Conservation (phyloP, 371 early-diverging fungal genomes). For the Lichtheimia ramosa region DNA sequence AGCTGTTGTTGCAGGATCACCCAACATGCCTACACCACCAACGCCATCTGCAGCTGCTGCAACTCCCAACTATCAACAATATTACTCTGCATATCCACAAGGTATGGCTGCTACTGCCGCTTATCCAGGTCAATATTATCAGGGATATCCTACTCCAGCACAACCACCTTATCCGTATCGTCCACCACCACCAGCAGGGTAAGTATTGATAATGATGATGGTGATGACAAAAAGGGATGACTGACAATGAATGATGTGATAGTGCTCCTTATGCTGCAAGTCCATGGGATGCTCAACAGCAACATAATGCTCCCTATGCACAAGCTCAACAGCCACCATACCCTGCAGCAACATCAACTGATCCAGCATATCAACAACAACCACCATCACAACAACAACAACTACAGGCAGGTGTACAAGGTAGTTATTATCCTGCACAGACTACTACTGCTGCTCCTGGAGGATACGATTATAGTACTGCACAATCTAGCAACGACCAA, state of each 20-base stretch:
- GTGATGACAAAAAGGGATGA: not conserved
- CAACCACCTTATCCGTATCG: conserved; percentile 16
- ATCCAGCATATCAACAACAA: not conserved
- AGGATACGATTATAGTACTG: conserved; percentile 11
- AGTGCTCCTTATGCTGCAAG: conserved; percentile 15
- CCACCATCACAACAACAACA: not conserved
- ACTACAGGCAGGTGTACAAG: conserved; percentile 9
- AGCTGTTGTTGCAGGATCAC: not conserved
- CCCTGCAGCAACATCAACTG: conserved; percentile 1
- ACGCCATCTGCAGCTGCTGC: conserved; percentile 16
- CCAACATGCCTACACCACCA: conserved; percentile 10
- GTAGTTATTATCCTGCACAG: conserved; percentile 12
- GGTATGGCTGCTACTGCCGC: conserved; percentile 11
- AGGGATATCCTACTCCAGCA: conserved; percentile 19
- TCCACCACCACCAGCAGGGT: conserved; percentile 19
- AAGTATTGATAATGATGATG: not conserved
- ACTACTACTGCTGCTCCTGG: conserved; percentile 9
- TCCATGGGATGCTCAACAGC: conserved; percentile 8
- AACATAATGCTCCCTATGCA: conserved; percentile 7
- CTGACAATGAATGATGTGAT: not conserved
- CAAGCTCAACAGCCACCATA: conserved; percentile 4
- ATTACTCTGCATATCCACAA: conserved; percentile 10
- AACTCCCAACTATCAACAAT: conserved; percentile 10
- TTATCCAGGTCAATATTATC: conserved; percentile 28
- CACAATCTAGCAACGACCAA: conserved; percentile 1